Percentiles rank a stretch among this genome's conserved stretches.
phyloP scores from a whole-genome alignment of 495 filamentous ascomycete species.

The Aspergillus carlsbadensis region DNA sequence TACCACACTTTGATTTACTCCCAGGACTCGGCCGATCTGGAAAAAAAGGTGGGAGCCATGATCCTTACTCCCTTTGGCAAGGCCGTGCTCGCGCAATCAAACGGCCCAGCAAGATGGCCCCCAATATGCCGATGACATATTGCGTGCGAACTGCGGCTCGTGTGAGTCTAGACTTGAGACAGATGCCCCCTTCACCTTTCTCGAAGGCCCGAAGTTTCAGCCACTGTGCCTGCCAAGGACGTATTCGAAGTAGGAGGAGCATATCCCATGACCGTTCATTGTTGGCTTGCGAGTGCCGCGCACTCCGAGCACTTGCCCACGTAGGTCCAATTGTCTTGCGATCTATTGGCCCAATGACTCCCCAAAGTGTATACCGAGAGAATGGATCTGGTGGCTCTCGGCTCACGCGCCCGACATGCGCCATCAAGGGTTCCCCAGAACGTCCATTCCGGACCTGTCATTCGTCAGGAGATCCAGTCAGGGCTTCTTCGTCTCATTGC shows the following conservation, averaged over 20 bases:
- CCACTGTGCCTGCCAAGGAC: conserved; percentile 14
- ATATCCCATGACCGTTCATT: conserved; percentile 14
- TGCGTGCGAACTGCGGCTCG: conserved; percentile 10
- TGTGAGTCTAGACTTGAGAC: conserved; percentile 17
- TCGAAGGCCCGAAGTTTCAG: conserved; percentile 19
- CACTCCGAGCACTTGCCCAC: neutral
- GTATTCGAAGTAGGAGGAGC: neutral
- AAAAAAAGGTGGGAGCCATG: conserved; percentile 11
- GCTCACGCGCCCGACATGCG: conserved; percentile 19
- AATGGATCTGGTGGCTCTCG: conserved; percentile 14
- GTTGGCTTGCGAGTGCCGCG: neutral
- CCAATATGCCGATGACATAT: conserved; percentile 12
- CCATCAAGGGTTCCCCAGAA: conserved; percentile 23
- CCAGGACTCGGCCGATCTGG: conserved; percentile 19
- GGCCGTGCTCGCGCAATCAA: neutral
- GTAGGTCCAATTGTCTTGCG: neutral
- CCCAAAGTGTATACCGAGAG: conserved; percentile 18
- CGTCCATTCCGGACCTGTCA: conserved; percentile 12
- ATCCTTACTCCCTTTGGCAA: conserved; percentile 8
- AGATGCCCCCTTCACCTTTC: conserved; percentile 17
- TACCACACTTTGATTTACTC: conserved; percentile 36
- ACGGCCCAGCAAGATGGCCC: neutral
- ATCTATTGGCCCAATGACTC: conserved; percentile 8
- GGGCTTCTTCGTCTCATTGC: conserved; percentile 1
- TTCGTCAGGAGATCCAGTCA: neutral